Evolutionary conservation across 2,329 filamentous ascomycete species (phyloP), one percentile per base, ranked within the genome.

Genomic region (Fusarium kyushuense): DNA sequence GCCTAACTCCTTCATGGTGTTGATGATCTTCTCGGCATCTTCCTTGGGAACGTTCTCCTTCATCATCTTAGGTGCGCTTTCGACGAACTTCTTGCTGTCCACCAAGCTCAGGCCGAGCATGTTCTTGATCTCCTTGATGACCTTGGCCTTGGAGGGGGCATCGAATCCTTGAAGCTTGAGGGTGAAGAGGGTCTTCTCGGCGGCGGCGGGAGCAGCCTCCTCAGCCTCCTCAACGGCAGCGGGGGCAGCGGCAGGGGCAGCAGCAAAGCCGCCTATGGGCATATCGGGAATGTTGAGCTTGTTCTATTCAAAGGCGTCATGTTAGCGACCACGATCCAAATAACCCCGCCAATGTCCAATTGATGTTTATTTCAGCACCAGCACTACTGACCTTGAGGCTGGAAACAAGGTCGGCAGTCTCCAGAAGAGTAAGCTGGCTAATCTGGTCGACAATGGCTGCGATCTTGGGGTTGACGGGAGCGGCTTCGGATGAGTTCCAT

Each of bases 51-150:
- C 94, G 52, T 92, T 94, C 84, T 99, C 96, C 90, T 98, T 98
- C 93, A 99, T 92, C 81, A 93, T 84, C 91, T 99, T 99, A 70
- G 96, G 96, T 73, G 92, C 94, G 78, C 92, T 93, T 87, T 99
- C 96, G 72, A 99, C 96, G 77, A 99, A 99, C 86, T 99, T 99
- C 91, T 99, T 99, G 84, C 93, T 97, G 83, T 99, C 96, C 74
- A 99, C 96, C 84, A 99, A 87, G 79, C 92, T 96, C 78, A 99
- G 83, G 42, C 96, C 96, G 64, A 99, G 85, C 89, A 99, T 87
- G 77, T 89, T 90, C 90, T 99, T 99, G 84, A 99, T 88, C 86
- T 99, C 96, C 89, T 99, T 99, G 87, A 99, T 99, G 76, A 99
- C 86, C 91, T 99, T 99, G 76, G 96, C 94, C 87, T 99, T 99